Base-by-base conservation (phyloP, 768 basidiomycete genomes). In the Exsudoporus frostii region DNA sequence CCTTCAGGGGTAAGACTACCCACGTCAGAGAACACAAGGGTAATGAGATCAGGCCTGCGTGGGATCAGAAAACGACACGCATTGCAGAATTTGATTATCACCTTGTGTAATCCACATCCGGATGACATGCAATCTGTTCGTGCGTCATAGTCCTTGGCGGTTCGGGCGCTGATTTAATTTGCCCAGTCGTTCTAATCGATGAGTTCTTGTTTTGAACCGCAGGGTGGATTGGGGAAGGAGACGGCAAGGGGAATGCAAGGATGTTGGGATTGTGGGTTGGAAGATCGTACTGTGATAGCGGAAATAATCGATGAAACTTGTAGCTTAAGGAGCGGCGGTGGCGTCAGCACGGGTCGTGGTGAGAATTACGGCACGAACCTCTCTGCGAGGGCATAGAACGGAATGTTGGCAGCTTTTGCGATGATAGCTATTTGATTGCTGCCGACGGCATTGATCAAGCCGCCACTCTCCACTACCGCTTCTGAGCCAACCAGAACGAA, bases 401-500 rank as follows among this genome's bases (percentile, higher is more conserved):
- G 96, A 69, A 96, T 97, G 65, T 92, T 90, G 51, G 89, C 83
- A 36, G 92, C 88, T 70, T 92, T 92, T 48, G 97, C 96, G 51
- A 98, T 91, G 65, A 97, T 88, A 4, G 97, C 96, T 61, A 98
- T 93, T 73, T 97, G 93, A 71, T 92, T 94, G 63, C 93, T 93
- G 38, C 96, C 96, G 34, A 98, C 89, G 47, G 89, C 91, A 66
- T 94, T 94, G 61, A 95, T 84, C 55, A 92, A 74, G 5, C 94
- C 92, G 40, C 97, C 97, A 57, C 90, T 93, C 72, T 98, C 97
- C 6, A 97, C 96, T 25, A 99, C 95, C 8, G 95, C 97, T 74
- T 99, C 97, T 37, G 94, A 94, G 30, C 97, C 97, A 37, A 98
- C 94, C 44, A 99, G 81, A 45, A 96, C 90, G 68, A 96, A 89